Evolutionary conservation across 805 yeast species (phyloP), one percentile per base, ranked within the genome.

Genomic region (Barnettozyma vustinii): DNA sequence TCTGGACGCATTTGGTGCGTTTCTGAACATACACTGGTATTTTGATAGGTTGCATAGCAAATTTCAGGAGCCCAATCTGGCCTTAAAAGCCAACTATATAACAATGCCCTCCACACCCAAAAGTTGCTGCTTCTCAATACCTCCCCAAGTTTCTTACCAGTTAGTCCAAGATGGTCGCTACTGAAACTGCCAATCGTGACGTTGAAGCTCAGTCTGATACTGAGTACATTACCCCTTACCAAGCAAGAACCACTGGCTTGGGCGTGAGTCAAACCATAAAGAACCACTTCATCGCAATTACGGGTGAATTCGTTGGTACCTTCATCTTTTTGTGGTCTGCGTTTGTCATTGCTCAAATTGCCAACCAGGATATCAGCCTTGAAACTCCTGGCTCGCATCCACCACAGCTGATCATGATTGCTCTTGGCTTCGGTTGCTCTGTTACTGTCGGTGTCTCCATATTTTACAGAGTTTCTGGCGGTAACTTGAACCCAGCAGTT

Each of bases 401-500:
- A 35, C 74, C 77, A 45, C 83, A 81, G 66, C 66, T 86, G 55
- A 76, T 86, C 54, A 83, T 87, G 89, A 88, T 88, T 61, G 71
- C 96, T 13, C 75, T 84, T 44, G 96, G 96, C 60, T 87, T 87
- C 70, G 96, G 96, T 56, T 84, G 86, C 62, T 83, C 89, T 58
- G 89, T 88, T 48, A 78, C 84, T 81, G 82, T 84, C 56, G 80
- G 78, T 58, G 87, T 85, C 44, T 79, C 80, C 59, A 68, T 80
- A 59, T 80, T 84, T 60, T 83, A 75, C 71, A 78, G 88, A 66
- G 79, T 88, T 52, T 84, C 94, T 37, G 96, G 96, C 61, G 96
- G 94, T 72, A 87, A 86, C 71, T 77, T 88, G 65, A 88, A 88
- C 72, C 96, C 96, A 12, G 92, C 94, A 45, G 96, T 88, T 39